Evolutionary conservation across 2,329 filamentous ascomycete genomes (phyloP), one percentile per base, ranked within the genome.

Genomic region (Alternaria infectoria): DNA sequence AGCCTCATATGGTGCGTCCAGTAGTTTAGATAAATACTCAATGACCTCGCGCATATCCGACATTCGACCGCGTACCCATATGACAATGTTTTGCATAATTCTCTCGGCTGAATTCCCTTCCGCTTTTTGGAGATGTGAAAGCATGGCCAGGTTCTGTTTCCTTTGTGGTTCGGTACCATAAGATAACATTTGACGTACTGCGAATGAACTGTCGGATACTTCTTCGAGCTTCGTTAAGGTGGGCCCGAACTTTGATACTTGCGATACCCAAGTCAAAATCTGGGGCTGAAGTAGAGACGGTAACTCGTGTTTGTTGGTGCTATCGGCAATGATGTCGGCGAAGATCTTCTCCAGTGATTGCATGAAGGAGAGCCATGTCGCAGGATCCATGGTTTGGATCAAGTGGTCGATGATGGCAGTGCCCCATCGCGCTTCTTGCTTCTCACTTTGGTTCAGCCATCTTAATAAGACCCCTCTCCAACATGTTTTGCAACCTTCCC

Each of bases 361-460:
- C 50, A 76, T 68, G 55, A 72, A 75, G 13, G 61, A 55, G 5
- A 69, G 26, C 74, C 74, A 78, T 28, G 69, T 67, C 8, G 49
- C 52, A 6, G 62, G 55, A 26, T 63, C 69, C 62, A 76, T 69
- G 9, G 69, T 58, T 5, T 65, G 55, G 8, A 74, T 21, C 0
- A 65, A 57, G 51, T 71, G 64, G 0, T 74, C 66, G 4, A 74
- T 9, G 3, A 68, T n/a, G 19, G 55, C 50, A 23, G 23, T 44
- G 36, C 46, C 19, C 21, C 17, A 17, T 40, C 7, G 23, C 19
- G 26, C 49, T 21, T 15, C 36, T 44, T 45, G 3, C 17, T 59
- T 44, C 59, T 47, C 45, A 57, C 67, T 63, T 62, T 67, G 36
- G 15, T 58, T 51, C 7, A 72, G 46, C 57, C 66, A 60, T 21